Evolutionary conservation across 371 early-diverging fungal genomes (phyloP), one percentile per base, ranked within the genome.

Genomic region (Capillidium heterosporum): DNA sequence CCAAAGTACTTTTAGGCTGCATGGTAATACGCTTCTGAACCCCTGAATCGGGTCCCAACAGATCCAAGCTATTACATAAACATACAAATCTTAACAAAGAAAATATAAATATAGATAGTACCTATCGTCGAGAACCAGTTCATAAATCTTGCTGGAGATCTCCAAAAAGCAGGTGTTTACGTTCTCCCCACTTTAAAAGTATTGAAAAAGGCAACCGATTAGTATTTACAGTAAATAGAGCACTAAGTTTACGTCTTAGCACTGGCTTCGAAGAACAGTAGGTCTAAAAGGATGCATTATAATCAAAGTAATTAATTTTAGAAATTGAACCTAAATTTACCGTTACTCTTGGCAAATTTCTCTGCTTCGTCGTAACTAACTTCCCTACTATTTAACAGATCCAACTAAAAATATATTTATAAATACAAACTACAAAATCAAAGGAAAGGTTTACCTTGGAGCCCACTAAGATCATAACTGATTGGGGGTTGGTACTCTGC

Each of bases 381-480:
- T 63, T 75, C 73, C 8, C 80, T 69, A 56, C 77, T 73, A 29
- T 74, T 75, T 19, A 27, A 47, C 5, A 47, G 47, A 47, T 47
- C 47, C n/a, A 27, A 10, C 47, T 47, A 47, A 11, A n/a, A 40
- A 40, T 10, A 47, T 23, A 47, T 10, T 19, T 5, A 17, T 23
- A 47, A 47, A 47, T 10, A 47, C 26, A 27, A 17, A 24, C n/a
- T 47, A 47, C 26, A 41, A 13, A 41, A 13, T n/a, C n/a, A 41
- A 41, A 41, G 41, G 13, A 41, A 15, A 74, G 67, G 62, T 84
- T 84, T 32, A 66, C 69, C 55, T 85, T 85, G 60, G 84, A 82
- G 0, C 85, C 84, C n/a, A 85, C 78, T 46, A 84, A 51, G 40
- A 83, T 75, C 43, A 76, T 71, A 31, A 79, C 75, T 32, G 76